Conservation (phyloP, 495 filamentous ascomycete genomes). For the Daldinia loculata region DNA sequence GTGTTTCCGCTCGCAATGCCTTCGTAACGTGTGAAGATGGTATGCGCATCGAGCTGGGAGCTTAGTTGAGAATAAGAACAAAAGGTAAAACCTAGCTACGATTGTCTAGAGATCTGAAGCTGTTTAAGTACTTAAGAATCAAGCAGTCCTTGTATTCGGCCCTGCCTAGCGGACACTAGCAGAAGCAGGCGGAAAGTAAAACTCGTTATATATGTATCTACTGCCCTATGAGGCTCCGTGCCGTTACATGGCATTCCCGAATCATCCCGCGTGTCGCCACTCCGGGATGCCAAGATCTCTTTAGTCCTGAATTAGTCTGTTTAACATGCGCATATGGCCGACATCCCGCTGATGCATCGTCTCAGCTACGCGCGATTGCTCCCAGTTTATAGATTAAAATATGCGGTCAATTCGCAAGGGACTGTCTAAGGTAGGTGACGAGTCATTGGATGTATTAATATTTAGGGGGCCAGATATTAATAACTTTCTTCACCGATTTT, state of each 20-base stretch:
- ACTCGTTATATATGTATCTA: constrained; percentile 21
- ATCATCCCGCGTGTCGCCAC: constrained; percentile 27
- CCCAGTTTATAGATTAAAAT: not conserved
- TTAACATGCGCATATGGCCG: not conserved
- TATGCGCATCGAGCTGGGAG: not conserved
- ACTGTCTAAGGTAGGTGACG: constrained; percentile 1
- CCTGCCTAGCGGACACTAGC: not conserved
- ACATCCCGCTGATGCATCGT: not conserved
- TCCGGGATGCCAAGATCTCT: constrained; percentile 20
- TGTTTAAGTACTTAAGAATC: not conserved
- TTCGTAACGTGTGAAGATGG: not conserved
- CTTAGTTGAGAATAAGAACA: constrained; percentile 1
- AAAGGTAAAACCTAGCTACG: not conserved
- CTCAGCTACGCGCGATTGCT: not conserved
- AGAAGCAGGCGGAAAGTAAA: not conserved
- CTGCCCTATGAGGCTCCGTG: constrained; percentile 22
- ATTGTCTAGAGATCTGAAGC: not conserved
- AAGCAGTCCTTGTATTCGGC: not conserved
- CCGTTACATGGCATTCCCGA: constrained; percentile 22
- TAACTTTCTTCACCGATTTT: constrained; percentile 11
- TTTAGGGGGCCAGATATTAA: not conserved
- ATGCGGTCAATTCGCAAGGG: not conserved
- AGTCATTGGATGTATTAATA: not conserved
- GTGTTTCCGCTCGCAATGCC: not conserved
- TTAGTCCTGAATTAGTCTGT: constrained; percentile 13